Conservation (phyloP, 352 stramenopile genomes). For the Phytophthora cryptogea region DNA sequence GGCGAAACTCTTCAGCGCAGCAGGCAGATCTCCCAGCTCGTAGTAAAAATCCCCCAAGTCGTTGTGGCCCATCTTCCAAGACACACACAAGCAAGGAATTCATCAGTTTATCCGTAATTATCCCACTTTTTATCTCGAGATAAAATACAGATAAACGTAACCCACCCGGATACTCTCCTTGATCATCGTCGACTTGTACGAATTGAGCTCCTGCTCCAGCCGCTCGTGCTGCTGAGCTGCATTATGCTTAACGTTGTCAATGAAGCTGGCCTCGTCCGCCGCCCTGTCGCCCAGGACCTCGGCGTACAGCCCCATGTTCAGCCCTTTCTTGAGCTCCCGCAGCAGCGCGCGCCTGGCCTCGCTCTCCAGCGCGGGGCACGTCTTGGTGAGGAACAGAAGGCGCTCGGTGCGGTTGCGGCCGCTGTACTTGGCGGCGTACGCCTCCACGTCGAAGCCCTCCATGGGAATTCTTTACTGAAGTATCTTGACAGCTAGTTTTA, state of each 20-base stretch:
- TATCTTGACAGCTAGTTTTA: no score
- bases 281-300: slow-evolving; percentile 61
- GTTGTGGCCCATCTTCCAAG: slow-evolving; percentile 82
- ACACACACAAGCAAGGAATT: background rate
- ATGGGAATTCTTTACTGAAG: no score
- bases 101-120: no score
- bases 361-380: slow-evolving; percentile 42
- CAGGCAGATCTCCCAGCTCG: slow-evolving; percentile 70
- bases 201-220: slow-evolving; percentile 89
- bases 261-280: slow-evolving; percentile 42
- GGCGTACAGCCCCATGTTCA: slow-evolving; percentile 76
- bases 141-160: no score
- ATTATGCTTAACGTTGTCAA: slow-evolving; percentile 72
- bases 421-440: slow-evolving; percentile 83
- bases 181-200: slow-evolving; percentile 92
- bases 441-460: slow-evolving; percentile 79
- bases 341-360: slow-evolving; percentile 61
- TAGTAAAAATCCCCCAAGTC: slow-evolving; percentile 91
- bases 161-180: slow-evolving; percentile 89
- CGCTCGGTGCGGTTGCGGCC: slow-evolving; percentile 78
- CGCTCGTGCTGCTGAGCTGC: slow-evolving; percentile 76
- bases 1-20: slow-evolving; percentile 85
- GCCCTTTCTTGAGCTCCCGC: slow-evolving; percentile 58
- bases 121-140: no score
- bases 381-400: slow-evolving; percentile 70